These are phyloP conservation scores for Glonium stellatum DNA, from an alignment of 495 filamentous ascomycete species.

Conservation along the genomic window DNA sequence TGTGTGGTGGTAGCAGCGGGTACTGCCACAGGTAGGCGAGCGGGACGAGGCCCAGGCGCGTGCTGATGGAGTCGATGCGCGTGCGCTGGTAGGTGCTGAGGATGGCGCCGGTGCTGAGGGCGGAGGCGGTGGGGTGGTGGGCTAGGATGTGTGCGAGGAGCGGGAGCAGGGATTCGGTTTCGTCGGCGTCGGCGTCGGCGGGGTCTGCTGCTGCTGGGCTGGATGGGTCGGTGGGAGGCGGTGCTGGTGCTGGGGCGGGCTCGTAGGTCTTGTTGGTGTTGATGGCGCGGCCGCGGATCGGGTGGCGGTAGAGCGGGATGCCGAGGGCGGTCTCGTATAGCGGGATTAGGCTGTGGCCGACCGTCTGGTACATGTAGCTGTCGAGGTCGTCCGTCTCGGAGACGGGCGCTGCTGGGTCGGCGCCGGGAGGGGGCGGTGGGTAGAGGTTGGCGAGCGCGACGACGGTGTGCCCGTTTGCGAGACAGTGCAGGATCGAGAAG, in stretches of 20 bases:
- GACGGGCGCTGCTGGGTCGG: constrained; percentile 14
- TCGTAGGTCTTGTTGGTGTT: constrained; percentile 58
- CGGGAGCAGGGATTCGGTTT: constrained; percentile 78
- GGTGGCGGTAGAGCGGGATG: constrained; percentile 70
- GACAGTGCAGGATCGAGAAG: constrained; percentile 84
- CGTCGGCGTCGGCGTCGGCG: constrained; percentile 41
- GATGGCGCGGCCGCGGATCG: constrained; percentile 62
- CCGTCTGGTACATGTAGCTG: constrained; percentile 99
- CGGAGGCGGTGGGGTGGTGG: constrained; percentile 69
- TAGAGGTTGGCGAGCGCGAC: constrained; percentile 85
- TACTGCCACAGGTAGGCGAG: constrained; percentile 89
- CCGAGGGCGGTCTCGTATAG: constrained; percentile 71
- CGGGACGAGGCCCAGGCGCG: constrained; percentile 67
- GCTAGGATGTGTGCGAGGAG: constrained; percentile 57
- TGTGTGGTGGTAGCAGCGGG: constrained; percentile 54
- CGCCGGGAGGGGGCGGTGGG: constrained; percentile 41
- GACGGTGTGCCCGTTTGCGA: constrained; percentile 75
- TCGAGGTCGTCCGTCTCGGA: constrained; percentile 64
- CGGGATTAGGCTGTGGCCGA: constrained; percentile 80
- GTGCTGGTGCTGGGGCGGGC: no score
- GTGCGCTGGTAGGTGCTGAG: constrained; percentile 93
- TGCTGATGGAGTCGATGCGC: constrained; percentile 79
- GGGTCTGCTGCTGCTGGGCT: no score
- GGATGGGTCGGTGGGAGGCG: no score
- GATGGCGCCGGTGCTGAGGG: constrained; percentile 84